These are phyloP conservation scores for Syzygium syzygioides DNA, from an alignment of 441 rosid genomes.

Conservation along the genomic window DNA sequence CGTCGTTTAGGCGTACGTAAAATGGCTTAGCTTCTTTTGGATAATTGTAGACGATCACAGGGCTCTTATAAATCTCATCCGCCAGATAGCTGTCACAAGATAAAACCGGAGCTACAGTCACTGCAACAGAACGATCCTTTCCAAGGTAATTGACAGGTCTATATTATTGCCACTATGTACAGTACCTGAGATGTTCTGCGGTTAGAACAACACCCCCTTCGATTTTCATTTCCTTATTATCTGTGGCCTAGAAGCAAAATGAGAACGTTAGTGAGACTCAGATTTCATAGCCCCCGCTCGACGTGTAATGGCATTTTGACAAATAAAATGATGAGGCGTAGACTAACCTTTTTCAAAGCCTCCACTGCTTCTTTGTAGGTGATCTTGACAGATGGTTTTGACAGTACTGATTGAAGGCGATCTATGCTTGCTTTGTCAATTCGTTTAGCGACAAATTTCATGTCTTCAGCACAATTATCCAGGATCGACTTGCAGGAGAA, in stretches of 20 bases:
- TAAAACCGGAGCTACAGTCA: background rate
- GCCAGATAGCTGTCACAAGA: slow-evolving; percentile 51
- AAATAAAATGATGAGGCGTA: background rate
- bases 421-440: slow-evolving; percentile 37
- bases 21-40: slow-evolving; percentile 74
- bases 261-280: background rate
- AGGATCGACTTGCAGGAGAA: slow-evolving; percentile 68
- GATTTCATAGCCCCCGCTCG: background rate
- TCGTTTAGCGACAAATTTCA: slow-evolving; percentile 54
- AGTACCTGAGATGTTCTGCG: slow-evolving; percentile 73
- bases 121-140: background rate
- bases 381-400: slow-evolving; percentile 34
- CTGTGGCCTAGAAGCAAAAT: slow-evolving; percentile 31
- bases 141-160: background rate
- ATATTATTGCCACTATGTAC: background rate
- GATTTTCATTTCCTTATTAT: slow-evolving; percentile 40
- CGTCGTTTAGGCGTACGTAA: slow-evolving; percentile 61
- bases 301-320: background rate
- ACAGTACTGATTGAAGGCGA: slow-evolving; percentile 46
- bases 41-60: slow-evolving; percentile 54
- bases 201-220: slow-evolving; percentile 63
- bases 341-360: slow-evolving; percentile 44
- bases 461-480: slow-evolving; percentile 58
- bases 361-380: slow-evolving; percentile 60
- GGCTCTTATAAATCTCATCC: slow-evolving; percentile 58